These are phyloP conservation scores for Starmerella cellae DNA, from an alignment of 805 yeast species.

Conservation along the genomic window DNA sequence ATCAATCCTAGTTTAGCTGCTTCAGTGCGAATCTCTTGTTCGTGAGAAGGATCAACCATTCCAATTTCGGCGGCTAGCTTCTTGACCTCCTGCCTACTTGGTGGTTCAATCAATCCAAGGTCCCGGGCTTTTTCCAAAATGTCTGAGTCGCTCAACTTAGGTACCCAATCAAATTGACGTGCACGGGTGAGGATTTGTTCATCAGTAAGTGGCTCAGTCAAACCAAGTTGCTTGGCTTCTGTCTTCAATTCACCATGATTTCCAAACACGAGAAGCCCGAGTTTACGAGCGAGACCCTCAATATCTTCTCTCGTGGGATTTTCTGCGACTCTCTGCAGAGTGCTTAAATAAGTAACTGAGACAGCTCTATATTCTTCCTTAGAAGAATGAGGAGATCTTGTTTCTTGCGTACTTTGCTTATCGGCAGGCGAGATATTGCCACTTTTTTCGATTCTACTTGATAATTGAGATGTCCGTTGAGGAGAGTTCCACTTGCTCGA, in stretches of 20 bases:
- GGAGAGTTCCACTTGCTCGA: conserved; percentile 6
- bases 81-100: conserved; percentile 7
- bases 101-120: conserved; percentile 40
- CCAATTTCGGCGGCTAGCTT: conserved; percentile 12
- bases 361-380: conserved; percentile 21
- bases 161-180: conserved; percentile 7
- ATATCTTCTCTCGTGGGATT: conserved; percentile 21
- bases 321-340: conserved; percentile 25
- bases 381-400: background rate
- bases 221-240: conserved; percentile 13
- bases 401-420: background rate
- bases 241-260: conserved; percentile 4
- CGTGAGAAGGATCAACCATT: conserved; percentile 2
- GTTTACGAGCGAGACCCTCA: conserved; percentile 19
- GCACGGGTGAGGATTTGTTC: conserved; percentile 12
- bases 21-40: background rate
- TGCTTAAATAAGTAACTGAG: conserved; percentile 24
- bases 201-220: conserved; percentile 6
- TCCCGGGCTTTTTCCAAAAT: conserved; percentile 3
- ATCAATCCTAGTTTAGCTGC: conserved; percentile 12
- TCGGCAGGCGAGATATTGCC: background rate
- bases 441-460: background rate
- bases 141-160: conserved; percentile 11
- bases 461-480: no score
- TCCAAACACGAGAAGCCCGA: conserved; percentile 17